These are phyloP conservation scores for Acacia confusa DNA, from an alignment of 306 rosid species.

Conservation along the genomic window DNA sequence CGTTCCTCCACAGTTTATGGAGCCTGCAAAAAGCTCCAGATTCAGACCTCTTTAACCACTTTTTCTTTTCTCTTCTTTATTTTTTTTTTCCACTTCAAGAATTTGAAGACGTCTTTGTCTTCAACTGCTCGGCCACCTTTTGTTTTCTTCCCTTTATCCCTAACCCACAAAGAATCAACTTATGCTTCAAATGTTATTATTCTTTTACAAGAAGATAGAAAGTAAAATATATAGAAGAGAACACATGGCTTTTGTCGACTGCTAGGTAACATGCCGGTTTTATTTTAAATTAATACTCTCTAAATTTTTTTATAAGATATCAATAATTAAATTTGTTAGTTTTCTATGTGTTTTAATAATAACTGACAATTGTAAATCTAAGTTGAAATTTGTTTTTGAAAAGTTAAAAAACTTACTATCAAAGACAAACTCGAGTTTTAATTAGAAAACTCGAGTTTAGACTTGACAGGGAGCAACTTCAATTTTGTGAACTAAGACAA, in stretches of 20 bases:
- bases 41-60: slow-evolving; percentile 21
- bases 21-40: slow-evolving; percentile 33
- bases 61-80: slow-evolving; percentile 10
- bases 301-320: no score
- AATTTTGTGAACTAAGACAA: no score
- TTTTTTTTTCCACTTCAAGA: background rate
- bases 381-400: no score
- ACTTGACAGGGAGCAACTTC: no score
- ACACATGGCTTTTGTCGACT: background rate
- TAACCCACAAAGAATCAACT: slow-evolving; percentile 37
- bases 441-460: no score
- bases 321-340: no score
- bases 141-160: slow-evolving; percentile 54
- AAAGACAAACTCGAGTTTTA: no score
- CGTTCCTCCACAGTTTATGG: background rate
- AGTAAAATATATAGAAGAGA: background rate
- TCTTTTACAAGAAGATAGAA: background rate
- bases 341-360: no score
- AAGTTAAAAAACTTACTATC: no score
- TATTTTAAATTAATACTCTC: no score
- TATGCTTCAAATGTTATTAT: background rate
- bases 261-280: background rate
- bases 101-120: slow-evolving; percentile 9
- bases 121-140: slow-evolving; percentile 26
- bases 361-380: no score